These are phyloP conservation scores for Wickerhamiella hasegawae DNA, from an alignment of 805 yeast genomes.

Conservation along the genomic window DNA sequence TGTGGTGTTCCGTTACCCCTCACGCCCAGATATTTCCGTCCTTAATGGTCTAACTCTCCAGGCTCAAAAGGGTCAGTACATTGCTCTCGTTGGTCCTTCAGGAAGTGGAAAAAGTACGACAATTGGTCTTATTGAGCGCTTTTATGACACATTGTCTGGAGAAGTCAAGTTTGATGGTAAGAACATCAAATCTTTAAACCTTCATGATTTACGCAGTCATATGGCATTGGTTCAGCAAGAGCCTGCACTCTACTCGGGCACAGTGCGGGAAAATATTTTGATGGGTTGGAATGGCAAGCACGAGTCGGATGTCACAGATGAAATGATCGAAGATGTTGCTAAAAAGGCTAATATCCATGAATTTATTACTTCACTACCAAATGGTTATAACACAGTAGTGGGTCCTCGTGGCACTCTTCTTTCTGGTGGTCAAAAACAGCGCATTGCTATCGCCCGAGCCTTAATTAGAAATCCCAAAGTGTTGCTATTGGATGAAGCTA, in stretches of 20 bases:
- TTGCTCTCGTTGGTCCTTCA: slow-evolving; percentile 54
- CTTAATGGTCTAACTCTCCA: slow-evolving; percentile 34
- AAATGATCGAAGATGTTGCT: slow-evolving; percentile 27
- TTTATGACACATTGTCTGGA: slow-evolving; percentile 29
- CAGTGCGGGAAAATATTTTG: slow-evolving; percentile 31
- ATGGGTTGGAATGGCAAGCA: slow-evolving; percentile 20
- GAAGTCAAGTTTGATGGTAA: slow-evolving; percentile 30
- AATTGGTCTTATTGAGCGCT: slow-evolving; percentile 25
- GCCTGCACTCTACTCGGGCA: slow-evolving; percentile 32
- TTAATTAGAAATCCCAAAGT: slow-evolving; percentile 40
- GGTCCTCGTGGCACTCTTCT: slow-evolving; percentile 34
- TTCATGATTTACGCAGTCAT: slow-evolving; percentile 28
- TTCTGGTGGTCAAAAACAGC: slow-evolving; percentile 52
- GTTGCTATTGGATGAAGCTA: slow-evolving; percentile 42
- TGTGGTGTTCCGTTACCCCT: slow-evolving; percentile 50
- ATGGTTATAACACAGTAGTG: slow-evolving; percentile 34
- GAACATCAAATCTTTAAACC: slow-evolving; percentile 28
- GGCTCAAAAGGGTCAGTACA: slow-evolving; percentile 33
- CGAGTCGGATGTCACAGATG: slow-evolving; percentile 18
- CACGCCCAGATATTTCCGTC: slow-evolving; percentile 35
- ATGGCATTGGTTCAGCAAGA: slow-evolving; percentile 40
- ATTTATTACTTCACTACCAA: slow-evolving; percentile 31
- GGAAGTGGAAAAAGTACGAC: slow-evolving; percentile 52
- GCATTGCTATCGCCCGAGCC: slow-evolving; percentile 50
- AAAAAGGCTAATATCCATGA: slow-evolving; percentile 34